These are phyloP conservation scores for Pyrenopolyporus hunteri DNA, from an alignment of 495 filamentous ascomycete species.

Conservation along the genomic window DNA sequence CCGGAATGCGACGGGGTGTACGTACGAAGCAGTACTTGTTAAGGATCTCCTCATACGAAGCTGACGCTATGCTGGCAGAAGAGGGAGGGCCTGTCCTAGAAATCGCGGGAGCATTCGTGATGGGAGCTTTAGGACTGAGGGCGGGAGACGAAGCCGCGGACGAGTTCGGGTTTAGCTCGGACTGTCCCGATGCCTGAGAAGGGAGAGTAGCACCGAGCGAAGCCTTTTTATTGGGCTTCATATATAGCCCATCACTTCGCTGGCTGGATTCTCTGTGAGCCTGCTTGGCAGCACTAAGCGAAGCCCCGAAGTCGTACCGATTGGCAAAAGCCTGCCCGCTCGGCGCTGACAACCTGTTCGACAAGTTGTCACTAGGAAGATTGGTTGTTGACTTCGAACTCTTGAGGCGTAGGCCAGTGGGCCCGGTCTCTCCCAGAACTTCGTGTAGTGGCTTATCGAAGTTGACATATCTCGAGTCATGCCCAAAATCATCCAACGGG, in stretches of 20 bases:
- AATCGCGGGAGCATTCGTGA: constrained; percentile 18
- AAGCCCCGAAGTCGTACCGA: constrained; percentile 92
- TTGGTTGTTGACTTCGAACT: constrained; percentile 54
- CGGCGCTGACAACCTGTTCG: constrained; percentile 58
- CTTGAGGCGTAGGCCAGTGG: constrained; percentile 56
- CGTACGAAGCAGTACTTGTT: constrained; percentile 99
- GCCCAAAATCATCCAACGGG: constrained; percentile 72
- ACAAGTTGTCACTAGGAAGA: constrained; percentile 56
- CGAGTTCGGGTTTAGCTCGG: constrained; percentile 22
- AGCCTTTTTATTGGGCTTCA: constrained; percentile 53
- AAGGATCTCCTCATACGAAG: constrained; percentile 90
- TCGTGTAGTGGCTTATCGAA: constrained; percentile 63
- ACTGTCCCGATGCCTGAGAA: constrained; percentile 30
- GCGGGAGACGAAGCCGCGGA: constrained; percentile 12
- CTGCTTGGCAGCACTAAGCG: constrained; percentile 82
- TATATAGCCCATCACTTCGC: constrained; percentile 57
- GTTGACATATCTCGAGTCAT: constrained; percentile 57
- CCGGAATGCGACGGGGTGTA: constrained; percentile 48
- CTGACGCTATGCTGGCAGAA: constrained; percentile 67
- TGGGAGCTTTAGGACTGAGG: constrained; percentile 15
- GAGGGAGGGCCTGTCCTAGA: constrained; percentile 32
- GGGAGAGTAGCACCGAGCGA: constrained; percentile 38
- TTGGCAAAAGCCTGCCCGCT: constrained; percentile 82
- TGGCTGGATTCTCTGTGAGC: constrained; percentile 62
- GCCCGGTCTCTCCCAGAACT: constrained; percentile 58